Conservation (phyloP, 2,329 filamentous ascomycete species). For the Aureobasidium sp. region DNA sequence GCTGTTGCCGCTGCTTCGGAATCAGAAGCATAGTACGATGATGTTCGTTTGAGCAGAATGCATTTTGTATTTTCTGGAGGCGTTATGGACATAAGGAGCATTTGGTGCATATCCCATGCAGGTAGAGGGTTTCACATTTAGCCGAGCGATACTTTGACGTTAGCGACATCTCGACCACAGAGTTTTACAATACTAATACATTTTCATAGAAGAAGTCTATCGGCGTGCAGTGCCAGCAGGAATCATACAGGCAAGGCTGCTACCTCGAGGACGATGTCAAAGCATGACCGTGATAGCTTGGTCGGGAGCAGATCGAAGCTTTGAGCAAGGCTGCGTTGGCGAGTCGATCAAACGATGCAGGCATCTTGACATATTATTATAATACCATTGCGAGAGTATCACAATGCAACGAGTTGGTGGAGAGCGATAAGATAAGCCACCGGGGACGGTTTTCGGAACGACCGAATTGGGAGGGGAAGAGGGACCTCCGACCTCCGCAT, state of each 20-base stretch:
- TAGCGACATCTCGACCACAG: not conserved
- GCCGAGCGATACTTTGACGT: not conserved
- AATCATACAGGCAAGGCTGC: not conserved
- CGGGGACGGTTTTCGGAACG: not conserved
- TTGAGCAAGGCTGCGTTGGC: not conserved
- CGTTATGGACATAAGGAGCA: not conserved
- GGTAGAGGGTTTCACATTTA: constrained; percentile 1
- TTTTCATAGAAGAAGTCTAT: not conserved
- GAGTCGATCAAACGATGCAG: not conserved
- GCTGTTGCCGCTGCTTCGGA: constrained; percentile 52
- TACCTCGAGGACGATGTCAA: not conserved
- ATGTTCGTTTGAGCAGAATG: not conserved
- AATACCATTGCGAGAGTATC: not conserved
- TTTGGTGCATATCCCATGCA: constrained; percentile 1
- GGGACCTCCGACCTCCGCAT: not conserved
- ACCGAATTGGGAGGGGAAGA: not conserved
- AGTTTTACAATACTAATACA: not conserved
- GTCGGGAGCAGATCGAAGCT: too few relatives aligned
- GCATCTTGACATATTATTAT: not conserved
- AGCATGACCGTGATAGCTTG: not conserved
- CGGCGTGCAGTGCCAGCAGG: not conserved
- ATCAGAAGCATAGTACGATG: not conserved
- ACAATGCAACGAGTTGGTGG: not conserved
- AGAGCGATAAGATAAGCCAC: constrained; percentile 10
- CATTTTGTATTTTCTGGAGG: not conserved